Evolutionary conservation across 164 flowering plant species (phyloP), one percentile per base, ranked within the genome.

Genomic region (Sedum album): DNA sequence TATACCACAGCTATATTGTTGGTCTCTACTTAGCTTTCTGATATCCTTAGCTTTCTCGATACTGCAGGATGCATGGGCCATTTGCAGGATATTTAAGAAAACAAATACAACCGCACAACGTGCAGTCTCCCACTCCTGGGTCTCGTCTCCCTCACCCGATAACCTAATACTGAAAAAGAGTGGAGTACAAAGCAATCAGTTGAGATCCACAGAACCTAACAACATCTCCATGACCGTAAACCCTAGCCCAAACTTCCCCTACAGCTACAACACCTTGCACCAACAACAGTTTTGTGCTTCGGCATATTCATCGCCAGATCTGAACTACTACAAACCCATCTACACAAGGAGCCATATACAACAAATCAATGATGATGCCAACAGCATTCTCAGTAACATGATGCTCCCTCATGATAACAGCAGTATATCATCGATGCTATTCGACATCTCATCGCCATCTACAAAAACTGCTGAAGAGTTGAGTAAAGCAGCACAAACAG

Each of bases 31-130:
- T 44, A 4, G 11, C 7, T n/a, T 64, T 35, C 13, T 64, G 23
- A 31, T 64, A 64, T 8, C 38, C 25, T 33, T n/a, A 9, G 21
- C 39, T n/a, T 35, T 33, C 18, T 61, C 63, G 31, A 33, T 21
- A 6, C 57, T 78, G 77, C 88, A 94, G 97, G 98, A 94, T 70
- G 79, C 93, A 68, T 91, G 97, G 98, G 98, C 98, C 31, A 94
- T 94, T 46, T 94, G 98, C 71, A 87, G 96, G 80, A 94, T 94
- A 69, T 94, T 94, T 82, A 89, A 91, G 91, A 94, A 94, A 80
- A 71, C 89, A 31, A 87, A 74, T 76, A 80, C 97, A n/a, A 78
- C 79, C 48, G 80, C 95, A 33, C 97, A 88, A 69, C 87, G 95
- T 77, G 87, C 91, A 25, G 75, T 83, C 31, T 87, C 96, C 57